phyloP scores from a whole-genome alignment of 768 basidiomycete genomes.

The Kwoniella europaea region DNA sequence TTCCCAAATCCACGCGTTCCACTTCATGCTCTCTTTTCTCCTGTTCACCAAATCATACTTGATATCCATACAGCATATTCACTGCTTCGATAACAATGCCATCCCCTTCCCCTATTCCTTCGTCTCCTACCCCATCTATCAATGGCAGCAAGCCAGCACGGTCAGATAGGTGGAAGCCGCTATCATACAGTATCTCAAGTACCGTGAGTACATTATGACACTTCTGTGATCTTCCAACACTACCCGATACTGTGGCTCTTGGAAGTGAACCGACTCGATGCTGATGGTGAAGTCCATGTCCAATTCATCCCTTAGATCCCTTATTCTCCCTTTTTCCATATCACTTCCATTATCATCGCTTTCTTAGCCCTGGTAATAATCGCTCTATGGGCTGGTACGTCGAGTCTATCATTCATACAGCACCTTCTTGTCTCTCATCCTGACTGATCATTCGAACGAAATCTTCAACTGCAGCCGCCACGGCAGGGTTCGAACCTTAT shows the following conservation, averaged over 20 bases:
- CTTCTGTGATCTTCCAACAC: no score
- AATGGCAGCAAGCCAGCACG: not conserved
- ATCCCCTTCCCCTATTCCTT: not conserved
- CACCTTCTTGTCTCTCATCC: no score
- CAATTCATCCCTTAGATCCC: not conserved
- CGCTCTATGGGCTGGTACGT: slow-evolving; percentile 2
- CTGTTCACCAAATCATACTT: not conserved
- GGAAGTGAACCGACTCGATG: not conserved
- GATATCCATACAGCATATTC: not conserved
- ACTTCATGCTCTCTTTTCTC: not conserved
- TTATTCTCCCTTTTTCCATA: not conserved
- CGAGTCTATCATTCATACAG: no score
- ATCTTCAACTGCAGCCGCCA: not conserved
- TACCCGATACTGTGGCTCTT: no score
- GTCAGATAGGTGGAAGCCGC: not conserved
- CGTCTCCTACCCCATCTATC: not conserved
- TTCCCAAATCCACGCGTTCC: no score
- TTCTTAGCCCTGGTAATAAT: not conserved
- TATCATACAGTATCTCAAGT: not conserved
- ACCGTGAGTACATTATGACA: not conserved
- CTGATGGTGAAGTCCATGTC: not conserved
- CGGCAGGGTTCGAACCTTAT: not conserved
- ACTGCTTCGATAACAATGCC: not conserved
- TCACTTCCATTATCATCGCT: not conserved
- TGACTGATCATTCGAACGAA: not conserved